Evolutionary conservation across 2,329 filamentous ascomycete species (phyloP), one percentile per base, ranked within the genome.

Genomic region (Colletotrichum truncatum): DNA sequence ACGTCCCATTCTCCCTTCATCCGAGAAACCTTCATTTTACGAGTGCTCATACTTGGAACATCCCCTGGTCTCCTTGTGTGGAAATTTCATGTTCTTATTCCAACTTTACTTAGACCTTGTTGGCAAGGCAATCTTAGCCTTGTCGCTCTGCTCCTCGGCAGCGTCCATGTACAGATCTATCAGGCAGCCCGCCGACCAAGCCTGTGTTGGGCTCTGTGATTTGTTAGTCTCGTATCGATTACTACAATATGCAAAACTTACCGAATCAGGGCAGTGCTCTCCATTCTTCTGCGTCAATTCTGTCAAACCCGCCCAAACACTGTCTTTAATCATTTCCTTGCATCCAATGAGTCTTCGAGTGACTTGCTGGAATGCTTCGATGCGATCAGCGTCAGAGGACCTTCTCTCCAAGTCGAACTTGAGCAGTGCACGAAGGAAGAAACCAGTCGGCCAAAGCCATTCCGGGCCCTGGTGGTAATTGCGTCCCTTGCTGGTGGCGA

Each of bases 401-500:
- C 93, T 86, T 28, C 94, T 85, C 81, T 87, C 85, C 52, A 98
- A 81, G 75, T 98, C 94, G 73, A 98, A 98, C 77, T 94, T 92
- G 68, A 99, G 85, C 69, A 99, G 82, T 1, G 96, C 96, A 51
- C 97, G 90, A 21, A 98, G 84, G 84, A 97, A 99, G 83, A 94
- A 99, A 4, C 96, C 96, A 1, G 93, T 95, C 0, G 95, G 97
- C 96, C 96, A 99, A 23, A 98, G 82, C 96, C 96, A 99, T 77
- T 99, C 96, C 0, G 96, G 97, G 4, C 96, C 96, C 77, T 98
- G 95, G 78, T 99, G 96, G 80, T 99, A 99, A 79, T 98, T 99
- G 61, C 96, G 87, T 52, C 96, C 96, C 79, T 98, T 98, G 71
- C 92, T 89, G 0, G 95, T 98, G 10, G 93, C 88, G 74, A 98